These are phyloP conservation scores for Aureobasidium sp. DNA, from an alignment of 2,329 filamentous ascomycete genomes.

Conservation along the genomic window DNA sequence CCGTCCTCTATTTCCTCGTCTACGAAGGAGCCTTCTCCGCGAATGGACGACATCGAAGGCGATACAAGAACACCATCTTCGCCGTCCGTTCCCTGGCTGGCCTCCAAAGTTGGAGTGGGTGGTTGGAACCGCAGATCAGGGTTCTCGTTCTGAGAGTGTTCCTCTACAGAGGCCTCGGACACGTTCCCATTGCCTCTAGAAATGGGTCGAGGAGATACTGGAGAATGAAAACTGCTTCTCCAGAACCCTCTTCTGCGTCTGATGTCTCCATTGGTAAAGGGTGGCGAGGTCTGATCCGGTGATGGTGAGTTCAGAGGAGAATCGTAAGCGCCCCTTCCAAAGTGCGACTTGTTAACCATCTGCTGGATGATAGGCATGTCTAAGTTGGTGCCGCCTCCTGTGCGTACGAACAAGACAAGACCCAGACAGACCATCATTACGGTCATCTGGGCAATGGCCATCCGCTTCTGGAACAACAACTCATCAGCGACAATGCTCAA, in stretches of 20 bases:
- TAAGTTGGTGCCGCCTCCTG: constrained; percentile 24
- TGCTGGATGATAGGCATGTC: constrained; percentile 42
- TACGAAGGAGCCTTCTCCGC: neutral
- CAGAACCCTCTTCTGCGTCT: constrained; percentile 18
- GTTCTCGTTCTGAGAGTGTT: constrained; percentile 22
- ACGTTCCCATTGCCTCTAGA: constrained; percentile 19
- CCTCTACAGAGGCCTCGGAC: constrained; percentile 21
- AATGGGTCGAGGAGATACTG: neutral
- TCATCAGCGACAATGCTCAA: constrained; percentile 91
- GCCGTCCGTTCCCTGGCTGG: constrained; percentile 16
- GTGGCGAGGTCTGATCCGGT: constrained; percentile 25
- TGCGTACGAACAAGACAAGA: constrained; percentile 67
- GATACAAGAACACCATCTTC: constrained; percentile 10
- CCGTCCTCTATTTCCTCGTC: constrained; percentile 17
- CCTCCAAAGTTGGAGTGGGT: constrained; percentile 27
- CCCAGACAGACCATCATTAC: constrained; percentile 80
- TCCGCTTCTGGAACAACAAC: constrained; percentile 73
- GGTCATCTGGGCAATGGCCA: constrained; percentile 86
- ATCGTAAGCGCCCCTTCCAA: constrained; percentile 27
- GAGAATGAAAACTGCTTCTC: constrained; percentile 26
- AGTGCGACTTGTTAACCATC: constrained; percentile 31
- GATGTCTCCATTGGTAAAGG: constrained; percentile 20
- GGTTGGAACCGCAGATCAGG: constrained; percentile 29
- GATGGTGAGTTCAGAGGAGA: constrained; percentile 33
- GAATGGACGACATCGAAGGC: neutral